These are phyloP conservation scores for Fusarium piperis DNA, from an alignment of 2,329 filamentous ascomycete genomes.

Conservation along the genomic window DNA sequence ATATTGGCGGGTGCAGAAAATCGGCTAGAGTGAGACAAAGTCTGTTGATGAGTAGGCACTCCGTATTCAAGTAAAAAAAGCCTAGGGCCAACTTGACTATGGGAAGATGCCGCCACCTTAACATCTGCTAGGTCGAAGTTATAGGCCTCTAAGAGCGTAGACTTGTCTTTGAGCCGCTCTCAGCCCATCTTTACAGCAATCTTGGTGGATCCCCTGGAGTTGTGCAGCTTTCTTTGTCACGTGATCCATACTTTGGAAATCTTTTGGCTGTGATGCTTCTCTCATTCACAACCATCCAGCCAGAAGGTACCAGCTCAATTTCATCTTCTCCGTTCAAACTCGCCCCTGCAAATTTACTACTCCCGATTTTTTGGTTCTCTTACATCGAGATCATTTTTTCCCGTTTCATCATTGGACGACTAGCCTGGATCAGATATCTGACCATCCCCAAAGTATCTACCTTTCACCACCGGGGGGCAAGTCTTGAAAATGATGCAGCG, in stretches of 20 bases:
- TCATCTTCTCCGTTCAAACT: background rate
- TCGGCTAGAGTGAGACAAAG: background rate
- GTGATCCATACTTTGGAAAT: constrained; percentile 3
- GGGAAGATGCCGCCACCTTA: background rate
- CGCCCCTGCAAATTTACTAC: background rate
- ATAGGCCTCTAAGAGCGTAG: background rate
- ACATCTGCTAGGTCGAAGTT: background rate
- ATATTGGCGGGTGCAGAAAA: constrained; percentile 27
- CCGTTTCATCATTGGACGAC: background rate
- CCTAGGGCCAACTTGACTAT: background rate
- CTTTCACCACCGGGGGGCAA: background rate
- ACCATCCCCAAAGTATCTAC: background rate
- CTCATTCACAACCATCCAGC: background rate
- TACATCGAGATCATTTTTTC: too few species aligned
- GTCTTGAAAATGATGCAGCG: constrained; percentile 1
- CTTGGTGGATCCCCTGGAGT: constrained; percentile 16
- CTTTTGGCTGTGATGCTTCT: background rate
- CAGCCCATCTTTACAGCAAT: background rate
- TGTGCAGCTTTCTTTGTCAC: background rate
- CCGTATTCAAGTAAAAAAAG: background rate
- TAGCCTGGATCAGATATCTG: background rate
- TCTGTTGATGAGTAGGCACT: background rate
- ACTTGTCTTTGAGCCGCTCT: background rate
- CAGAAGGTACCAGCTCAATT: background rate
- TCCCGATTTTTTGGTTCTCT: too few species aligned